A percentile compares a stretch with the other conserved stretches of the same genome.
Evolutionary conservation across 495 filamentous ascomycete species (phyloP).

Genomic region (Talaromyces stipitatus): DNA sequence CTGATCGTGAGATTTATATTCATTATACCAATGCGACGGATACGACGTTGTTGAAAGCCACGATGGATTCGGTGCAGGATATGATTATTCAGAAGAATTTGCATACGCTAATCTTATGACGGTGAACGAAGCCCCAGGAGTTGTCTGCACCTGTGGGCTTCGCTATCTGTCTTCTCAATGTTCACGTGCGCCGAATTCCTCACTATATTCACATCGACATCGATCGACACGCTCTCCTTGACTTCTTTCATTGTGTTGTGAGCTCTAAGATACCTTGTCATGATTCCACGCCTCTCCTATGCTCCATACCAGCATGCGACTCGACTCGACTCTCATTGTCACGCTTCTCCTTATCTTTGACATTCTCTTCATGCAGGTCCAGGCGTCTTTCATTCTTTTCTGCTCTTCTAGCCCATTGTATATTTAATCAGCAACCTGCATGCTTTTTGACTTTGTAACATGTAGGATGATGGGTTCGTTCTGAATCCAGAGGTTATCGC

Average conservation of each 20-base stretch:
- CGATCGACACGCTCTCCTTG: neutral
- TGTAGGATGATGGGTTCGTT: slow-evolving; percentile 10
- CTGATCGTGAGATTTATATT: slow-evolving; percentile 83
- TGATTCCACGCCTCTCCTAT: slow-evolving; percentile 3
- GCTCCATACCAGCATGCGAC: slow-evolving; percentile 2
- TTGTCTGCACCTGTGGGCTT: neutral
- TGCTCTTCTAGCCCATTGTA: neutral
- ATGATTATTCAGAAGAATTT: slow-evolving; percentile 99
- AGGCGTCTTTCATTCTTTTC: neutral
- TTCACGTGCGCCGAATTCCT: neutral
- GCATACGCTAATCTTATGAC: slow-evolving; percentile 87
- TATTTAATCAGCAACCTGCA: slow-evolving; percentile 1
- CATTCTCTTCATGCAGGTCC: neutral
- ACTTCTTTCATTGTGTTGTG: slow-evolving; percentile 8
- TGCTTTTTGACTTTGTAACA: slow-evolving; percentile 14
- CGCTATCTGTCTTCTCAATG: neutral
- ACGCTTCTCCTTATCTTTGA: neutral
- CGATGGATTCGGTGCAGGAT: slow-evolving; percentile 94
- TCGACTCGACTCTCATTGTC: slow-evolving; percentile 2
- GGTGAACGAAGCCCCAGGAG: neutral
- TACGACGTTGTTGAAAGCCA: slow-evolving; percentile 91
- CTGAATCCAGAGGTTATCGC: neutral
- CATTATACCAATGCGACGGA: slow-evolving; percentile 94
- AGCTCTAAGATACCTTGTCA: slow-evolving; percentile 7
- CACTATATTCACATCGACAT: neutral